Evolutionary conservation across 2,329 filamentous ascomycete species (phyloP).

Genomic region (Verticillium longisporum): DNA sequence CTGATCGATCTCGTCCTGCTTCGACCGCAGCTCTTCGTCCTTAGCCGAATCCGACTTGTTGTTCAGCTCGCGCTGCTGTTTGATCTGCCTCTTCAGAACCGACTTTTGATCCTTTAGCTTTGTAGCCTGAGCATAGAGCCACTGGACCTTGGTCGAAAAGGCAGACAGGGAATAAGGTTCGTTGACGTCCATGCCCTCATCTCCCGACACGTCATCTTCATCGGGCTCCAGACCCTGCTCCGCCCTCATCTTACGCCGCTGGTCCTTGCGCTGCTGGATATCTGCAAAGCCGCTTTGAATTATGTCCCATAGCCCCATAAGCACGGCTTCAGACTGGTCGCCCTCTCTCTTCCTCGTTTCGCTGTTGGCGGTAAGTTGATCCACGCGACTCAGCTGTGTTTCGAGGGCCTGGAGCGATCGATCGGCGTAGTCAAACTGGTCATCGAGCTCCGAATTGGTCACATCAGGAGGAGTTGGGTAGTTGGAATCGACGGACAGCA

Average conservation of each 20-base stretch:
- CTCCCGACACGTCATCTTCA: constrained; percentile 55
- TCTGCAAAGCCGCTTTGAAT: constrained; percentile 50
- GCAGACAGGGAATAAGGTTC: constrained; percentile 66
- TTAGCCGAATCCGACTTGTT: constrained; percentile 73
- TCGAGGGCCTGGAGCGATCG: constrained; percentile 47
- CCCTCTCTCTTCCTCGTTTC: constrained; percentile 7
- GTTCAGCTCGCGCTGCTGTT: constrained; percentile 90
- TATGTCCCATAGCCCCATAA: constrained; percentile 50
- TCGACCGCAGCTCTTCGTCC: constrained; percentile 55
- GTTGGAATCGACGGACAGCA: constrained; percentile 38
- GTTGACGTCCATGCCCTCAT: constrained; percentile 49
- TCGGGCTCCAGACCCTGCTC: constrained; percentile 54
- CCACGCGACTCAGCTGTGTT: constrained; percentile 29
- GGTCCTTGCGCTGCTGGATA: constrained; percentile 45
- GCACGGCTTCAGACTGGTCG: constrained; percentile 49
- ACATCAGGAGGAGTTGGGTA: constrained; percentile 53
- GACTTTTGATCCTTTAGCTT: constrained; percentile 80
- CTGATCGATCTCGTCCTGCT: constrained; percentile 48
- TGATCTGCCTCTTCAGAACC: constrained; percentile 84
- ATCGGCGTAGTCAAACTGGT: constrained; percentile 64
- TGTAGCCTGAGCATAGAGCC: constrained; percentile 69
- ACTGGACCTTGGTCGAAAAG: constrained; percentile 73
- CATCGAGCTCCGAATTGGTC: constrained; percentile 50
- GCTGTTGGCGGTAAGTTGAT: constrained; percentile 21
- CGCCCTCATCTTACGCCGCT: constrained; percentile 42